Conservation (phyloP, 75 land plant genomes). For the Sequoia sempervirens region DNA sequence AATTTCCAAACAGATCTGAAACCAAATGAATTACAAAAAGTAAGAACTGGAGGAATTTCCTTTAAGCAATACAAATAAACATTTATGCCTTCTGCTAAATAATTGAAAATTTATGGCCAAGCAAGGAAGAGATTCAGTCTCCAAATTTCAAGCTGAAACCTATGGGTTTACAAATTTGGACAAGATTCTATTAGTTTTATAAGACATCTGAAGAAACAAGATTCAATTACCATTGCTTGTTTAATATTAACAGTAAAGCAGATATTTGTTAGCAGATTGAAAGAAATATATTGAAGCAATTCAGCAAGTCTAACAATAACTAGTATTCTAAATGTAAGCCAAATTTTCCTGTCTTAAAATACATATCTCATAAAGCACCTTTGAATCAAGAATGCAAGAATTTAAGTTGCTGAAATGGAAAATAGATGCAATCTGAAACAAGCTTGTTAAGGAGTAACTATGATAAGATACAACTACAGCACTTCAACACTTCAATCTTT, state of each 20-base stretch:
- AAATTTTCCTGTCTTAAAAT: background rate
- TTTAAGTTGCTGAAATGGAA: background rate
- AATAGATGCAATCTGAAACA: background rate
- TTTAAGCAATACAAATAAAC: background rate
- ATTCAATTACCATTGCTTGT: background rate
- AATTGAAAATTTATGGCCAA: background rate
- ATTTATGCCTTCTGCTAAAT: background rate
- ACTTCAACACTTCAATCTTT: background rate
- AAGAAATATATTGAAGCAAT: background rate
- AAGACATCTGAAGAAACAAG: background rate
- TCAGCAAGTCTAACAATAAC: background rate
- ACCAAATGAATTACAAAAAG: constrained; percentile 1
- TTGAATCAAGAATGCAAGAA: background rate
- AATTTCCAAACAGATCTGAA: constrained; percentile 30
- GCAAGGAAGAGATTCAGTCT: background rate
- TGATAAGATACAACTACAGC: background rate
- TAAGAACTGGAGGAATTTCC: background rate
- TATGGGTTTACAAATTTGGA: background rate
- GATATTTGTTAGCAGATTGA: background rate
- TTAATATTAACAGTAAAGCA: background rate
- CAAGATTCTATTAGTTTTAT: background rate
- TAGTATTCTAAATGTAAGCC: background rate
- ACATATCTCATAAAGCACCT: background rate
- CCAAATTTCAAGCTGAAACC: background rate
- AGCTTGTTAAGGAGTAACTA: background rate